Percentiles rank a stretch among this genome's conserved stretches.
Evolutionary conservation across 768 basidiomycete species (phyloP).

Genomic region (Dioszegia hungarica): DNA sequence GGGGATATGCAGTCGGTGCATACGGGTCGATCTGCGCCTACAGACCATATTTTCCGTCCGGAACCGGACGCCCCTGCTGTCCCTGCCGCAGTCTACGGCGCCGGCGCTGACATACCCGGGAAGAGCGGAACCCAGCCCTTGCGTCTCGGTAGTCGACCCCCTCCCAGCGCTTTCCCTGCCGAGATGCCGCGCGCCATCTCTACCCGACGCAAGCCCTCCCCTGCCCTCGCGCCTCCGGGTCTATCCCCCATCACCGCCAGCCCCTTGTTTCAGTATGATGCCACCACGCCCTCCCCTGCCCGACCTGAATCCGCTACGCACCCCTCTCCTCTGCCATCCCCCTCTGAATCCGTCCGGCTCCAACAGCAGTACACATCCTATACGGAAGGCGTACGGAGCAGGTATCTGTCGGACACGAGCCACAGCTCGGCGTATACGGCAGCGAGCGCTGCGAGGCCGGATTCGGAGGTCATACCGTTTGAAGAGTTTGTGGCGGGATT

Average conservation of each 20-base stretch:
- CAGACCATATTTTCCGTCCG: neutral
- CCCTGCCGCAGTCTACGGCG: neutral
- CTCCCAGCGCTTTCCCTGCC: neutral
- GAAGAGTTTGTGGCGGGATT: slow-evolving; percentile 19
- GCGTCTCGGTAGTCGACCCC: neutral
- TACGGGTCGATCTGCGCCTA: neutral
- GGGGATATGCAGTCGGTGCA: neutral
- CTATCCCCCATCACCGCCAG: no score
- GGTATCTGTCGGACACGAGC: neutral
- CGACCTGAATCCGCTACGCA: neutral
- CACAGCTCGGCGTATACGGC: slow-evolving; percentile 1
- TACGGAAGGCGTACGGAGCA: no score
- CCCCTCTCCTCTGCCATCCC: neutral
- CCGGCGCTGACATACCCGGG: neutral
- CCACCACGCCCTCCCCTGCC: neutral
- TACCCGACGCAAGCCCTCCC: neutral
- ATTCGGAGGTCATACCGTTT: slow-evolving; percentile 30
- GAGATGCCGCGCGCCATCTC: neutral
- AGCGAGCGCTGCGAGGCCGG: slow-evolving; percentile 19
- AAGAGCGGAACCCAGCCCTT: neutral
- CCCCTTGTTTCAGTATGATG: no score
- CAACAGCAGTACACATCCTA: no score
- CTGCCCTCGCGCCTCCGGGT: no score
- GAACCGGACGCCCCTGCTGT: neutral
- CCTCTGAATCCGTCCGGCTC: no score